Base-by-base conservation (phyloP, 2,329 filamentous ascomycete species). In the Sarocladiaceae sp. region DNA sequence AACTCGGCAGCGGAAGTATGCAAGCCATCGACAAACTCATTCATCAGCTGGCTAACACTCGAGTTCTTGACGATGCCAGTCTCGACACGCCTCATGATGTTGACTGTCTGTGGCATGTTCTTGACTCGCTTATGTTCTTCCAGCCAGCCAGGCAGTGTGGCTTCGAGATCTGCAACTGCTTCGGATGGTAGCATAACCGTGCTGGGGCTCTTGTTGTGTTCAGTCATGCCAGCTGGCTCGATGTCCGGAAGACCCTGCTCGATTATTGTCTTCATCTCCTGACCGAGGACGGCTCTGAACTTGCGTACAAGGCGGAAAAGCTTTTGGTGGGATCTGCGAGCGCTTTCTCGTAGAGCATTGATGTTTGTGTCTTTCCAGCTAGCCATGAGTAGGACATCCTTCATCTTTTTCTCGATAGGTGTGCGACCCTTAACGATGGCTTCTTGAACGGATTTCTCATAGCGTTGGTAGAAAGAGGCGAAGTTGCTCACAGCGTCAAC, bases 341-440 rank as follows among this genome's bases (percentile, higher is more conserved):
- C 89, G 62, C 91, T 97, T 58, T 96, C 89, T 52, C 83, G 80
- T 13, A 98, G 69, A 1, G 88, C 87, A 39, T 84, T 83, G 49
- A 98, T 94, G 56, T 97, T 98, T 18, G 88, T 95, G 54, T 98
- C 93, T 61, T 95, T 96, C 94, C 94, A 98, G 62, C 89, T 96
- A 6, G 90, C 89, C 54, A 98, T 70, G 43, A 95, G 80, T 13
- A 98, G 76, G n/a, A 96, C 82, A 53, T 97, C 87, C 59, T 85
- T 91, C 75, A 97, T 88, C 46, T 88, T 82, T 64, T 89, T 95
- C 61, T 97, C 91, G n/a, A 97, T 73, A 0, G 76, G 72, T 6
- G 73, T 68, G 45, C 88, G 80, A n/a, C 83, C 85, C 34, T 78
- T 78, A 16, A 68, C 67, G 27, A 96, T 74, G 1, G 73, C 66